Evolutionary conservation across 768 basidiomycete species (phyloP).

Genomic region (Termitomyces titanicus): DNA sequence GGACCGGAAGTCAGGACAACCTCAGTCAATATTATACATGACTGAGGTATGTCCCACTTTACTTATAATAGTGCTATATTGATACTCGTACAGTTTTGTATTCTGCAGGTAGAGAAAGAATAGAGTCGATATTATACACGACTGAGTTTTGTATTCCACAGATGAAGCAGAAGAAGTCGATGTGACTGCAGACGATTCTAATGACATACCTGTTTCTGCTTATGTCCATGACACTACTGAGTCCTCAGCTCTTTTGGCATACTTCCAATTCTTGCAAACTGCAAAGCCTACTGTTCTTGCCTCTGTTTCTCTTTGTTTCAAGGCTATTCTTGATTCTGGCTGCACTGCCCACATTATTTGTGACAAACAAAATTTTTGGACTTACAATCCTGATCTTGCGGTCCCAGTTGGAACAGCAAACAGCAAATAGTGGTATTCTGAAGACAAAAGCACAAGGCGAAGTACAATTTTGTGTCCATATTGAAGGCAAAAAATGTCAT

Average conservation of each 20-base stretch:
- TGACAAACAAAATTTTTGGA: conserved; percentile 12
- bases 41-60: too few species aligned
- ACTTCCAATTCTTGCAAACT: neutral
- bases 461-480: conserved; percentile 3
- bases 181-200: too few species aligned
- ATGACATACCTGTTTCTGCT: too few species aligned
- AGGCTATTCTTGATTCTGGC: conserved; percentile 20
- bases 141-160: too few species aligned
- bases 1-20: too few species aligned
- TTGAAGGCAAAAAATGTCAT: neutral
- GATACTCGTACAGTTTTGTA: too few species aligned
- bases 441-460: conserved; percentile 9
- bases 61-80: too few species aligned
- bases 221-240: neutral
- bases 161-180: too few species aligned
- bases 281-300: neutral
- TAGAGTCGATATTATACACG: too few species aligned
- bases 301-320: neutral
- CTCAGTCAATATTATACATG: too few species aligned
- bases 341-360: conserved; percentile 18
- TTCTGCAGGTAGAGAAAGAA: too few species aligned
- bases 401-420: conserved; percentile 17
- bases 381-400: conserved; percentile 3
- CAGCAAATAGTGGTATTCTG: conserved; percentile 15
- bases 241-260: neutral